Evolutionary conservation across 1,284 basidiomycete species (phyloP), one percentile per base, ranked within the genome.

Genomic region (Leccinum fallax): DNA sequence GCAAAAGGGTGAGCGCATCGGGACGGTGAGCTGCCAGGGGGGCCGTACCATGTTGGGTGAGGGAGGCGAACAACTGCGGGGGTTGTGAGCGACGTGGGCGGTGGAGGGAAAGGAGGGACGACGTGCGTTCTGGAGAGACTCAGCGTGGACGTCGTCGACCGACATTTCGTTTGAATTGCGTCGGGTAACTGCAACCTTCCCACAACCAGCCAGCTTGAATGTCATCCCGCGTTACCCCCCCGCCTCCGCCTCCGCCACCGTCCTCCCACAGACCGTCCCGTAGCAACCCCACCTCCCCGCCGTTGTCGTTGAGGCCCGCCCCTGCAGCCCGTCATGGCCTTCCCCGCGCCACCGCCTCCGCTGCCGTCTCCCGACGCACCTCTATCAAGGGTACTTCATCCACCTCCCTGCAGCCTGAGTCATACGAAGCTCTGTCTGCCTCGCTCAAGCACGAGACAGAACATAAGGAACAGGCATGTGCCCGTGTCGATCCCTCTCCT

Each of bases 391-490:
- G 77, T 57, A 62, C 80, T 43, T 16, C 66, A 1, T 69, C 81
- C 21, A 69, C 77, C 28, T 75, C 81, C 24, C 71, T 77, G 24
- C 66, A 62, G n/a, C 62, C 65, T 38, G 82, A 85, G 59, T 76
- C 80, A 11, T 77, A 79, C 53, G 87, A 89, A 59, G 75, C 79
- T 26, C 78, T 92, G 48, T 78, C 83, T 9, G 82, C 81, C 40
- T 85, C 86, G 28, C 78, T 92, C 62, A 90, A 86, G 73, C 81
- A 85, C 56, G 91, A 93, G 73, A 89, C 86, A 13, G 90, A 92
- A 66, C 83, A 88, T 69, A 93, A 91, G 75, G 91, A 93, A 75
- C 85, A 89, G 79, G 91, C 88, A 69, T 58, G 81, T 76, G 8
- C 54, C 43, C 57, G 28, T 58, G 58, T 52, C 53, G 34, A 16